Evolutionary conservation across 23 red algal species (phyloP), one percentile per base, ranked within the genome.

Genomic region (Gracilariopsis chorda): DNA sequence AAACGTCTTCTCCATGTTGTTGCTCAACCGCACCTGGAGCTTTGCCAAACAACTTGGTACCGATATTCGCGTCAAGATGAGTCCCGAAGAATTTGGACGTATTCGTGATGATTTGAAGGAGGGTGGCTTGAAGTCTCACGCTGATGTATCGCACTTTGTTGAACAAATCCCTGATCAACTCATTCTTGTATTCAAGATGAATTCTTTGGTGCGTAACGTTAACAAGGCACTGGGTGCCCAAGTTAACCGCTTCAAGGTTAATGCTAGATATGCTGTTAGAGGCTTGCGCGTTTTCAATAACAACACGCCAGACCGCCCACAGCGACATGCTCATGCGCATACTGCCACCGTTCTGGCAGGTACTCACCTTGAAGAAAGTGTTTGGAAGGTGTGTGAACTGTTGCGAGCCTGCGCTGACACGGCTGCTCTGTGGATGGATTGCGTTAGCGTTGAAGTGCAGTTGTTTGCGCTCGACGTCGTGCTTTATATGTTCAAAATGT

Each of bases 131-230:
- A 10, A 34, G 5, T 37, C 44, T 16, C 28, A 43, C 8, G 68
- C 86, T 10, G 86, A 78, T 19, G 60, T 77, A 20, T 48, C 36
- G 11, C 21, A 30, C 28, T 46, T 76, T 63, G 44, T 42, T 20
- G 32, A 59, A 37, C 59, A 33, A 11, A 64, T 90, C 51, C 86
- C 86, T 17, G 69, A 77, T n/a, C 69, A 90, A 11, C 57, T 90
- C 33, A 46, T 90, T 19, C 55, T 90, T 14, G 53, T 90, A 16
- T 78, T 90, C 71, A 90, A 90, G 51, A 79, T 65, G 86, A 78
- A 77, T 60, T 60, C 86, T 51, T 40, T 90, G 48, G 69, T 90
- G 24, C 68, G 86, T 19, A 78, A 78, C 36, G 70, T 90, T 16
- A 78, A 78, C 69, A 78, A 78, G 51, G 86, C 86, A 19, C 71